Conservation (phyloP, 306 rosid genomes). For the Cucumis sativus region DNA sequence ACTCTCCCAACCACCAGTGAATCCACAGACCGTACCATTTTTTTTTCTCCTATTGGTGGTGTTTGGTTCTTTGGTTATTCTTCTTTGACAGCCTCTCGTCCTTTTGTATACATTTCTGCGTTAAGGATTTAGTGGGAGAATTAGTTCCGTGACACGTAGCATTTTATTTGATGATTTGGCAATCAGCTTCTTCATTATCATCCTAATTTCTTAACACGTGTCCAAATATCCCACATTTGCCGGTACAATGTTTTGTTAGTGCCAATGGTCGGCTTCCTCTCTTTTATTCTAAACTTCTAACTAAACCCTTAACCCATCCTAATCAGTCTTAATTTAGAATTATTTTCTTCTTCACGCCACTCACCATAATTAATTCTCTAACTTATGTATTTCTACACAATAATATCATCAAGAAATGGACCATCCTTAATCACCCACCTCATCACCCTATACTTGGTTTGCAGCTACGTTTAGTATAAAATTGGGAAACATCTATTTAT, state of each 20-base stretch:
- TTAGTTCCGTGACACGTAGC: conserved; percentile 5
- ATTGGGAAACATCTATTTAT: no score
- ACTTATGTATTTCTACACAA: no score
- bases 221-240: neutral
- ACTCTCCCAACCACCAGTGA: conserved; percentile 23
- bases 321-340: neutral
- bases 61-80: neutral
- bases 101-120: neutral
- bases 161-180: conserved; percentile 5
- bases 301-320: neutral
- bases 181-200: neutral
- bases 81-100: neutral
- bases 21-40: conserved; percentile 16
- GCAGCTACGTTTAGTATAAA: no score
- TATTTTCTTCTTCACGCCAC: no score
- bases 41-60: neutral
- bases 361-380: no score
- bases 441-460: no score
- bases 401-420: no score
- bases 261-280: neutral
- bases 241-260: neutral
- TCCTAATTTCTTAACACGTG: conserved; percentile 1
- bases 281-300: neutral
- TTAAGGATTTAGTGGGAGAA: neutral
- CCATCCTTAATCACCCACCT: no score